Percentiles rank a stretch among this genome's conserved stretches.
Conservation (phyloP, 371 early-diverging fungal species). For the Mucor racemosus region DNA sequence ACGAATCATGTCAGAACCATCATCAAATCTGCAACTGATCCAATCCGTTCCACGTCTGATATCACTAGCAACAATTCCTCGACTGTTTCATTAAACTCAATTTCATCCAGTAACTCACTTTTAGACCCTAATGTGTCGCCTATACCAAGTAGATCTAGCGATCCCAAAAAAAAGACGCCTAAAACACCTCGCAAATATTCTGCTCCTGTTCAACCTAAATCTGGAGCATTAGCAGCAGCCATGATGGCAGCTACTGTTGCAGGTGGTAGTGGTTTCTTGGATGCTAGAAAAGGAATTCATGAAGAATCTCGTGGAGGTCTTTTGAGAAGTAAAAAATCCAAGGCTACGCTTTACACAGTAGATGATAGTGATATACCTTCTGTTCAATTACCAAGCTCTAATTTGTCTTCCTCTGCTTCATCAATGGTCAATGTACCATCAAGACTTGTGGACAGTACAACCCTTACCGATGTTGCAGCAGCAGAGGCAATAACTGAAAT, state of each 20-base stretch:
- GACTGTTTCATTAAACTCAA: slow-evolving; percentile 5
- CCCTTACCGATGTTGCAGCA: neutral
- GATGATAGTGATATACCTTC: neutral
- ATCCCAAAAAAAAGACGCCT: slow-evolving; percentile 33
- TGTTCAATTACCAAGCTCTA: slow-evolving; percentile 11
- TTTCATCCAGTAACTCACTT: neutral
- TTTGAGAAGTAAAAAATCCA: slow-evolving; percentile 19
- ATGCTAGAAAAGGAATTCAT: slow-evolving; percentile 31
- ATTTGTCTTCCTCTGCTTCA: neutral
- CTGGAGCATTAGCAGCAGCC: slow-evolving; percentile 55
- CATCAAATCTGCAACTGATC: slow-evolving; percentile 32
- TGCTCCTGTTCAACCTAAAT: slow-evolving; percentile 40
- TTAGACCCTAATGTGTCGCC: neutral
- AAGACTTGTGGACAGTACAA: slow-evolving; percentile 6
- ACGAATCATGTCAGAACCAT: slow-evolving; percentile 37
- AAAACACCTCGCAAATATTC: slow-evolving; percentile 42
- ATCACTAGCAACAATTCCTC: slow-evolving; percentile 13
- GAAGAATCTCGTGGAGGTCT: slow-evolving; percentile 20
- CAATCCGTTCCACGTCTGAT: slow-evolving; percentile 23
- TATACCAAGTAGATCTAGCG: slow-evolving; percentile 11
- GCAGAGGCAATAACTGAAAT: neutral
- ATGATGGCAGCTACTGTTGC: slow-evolving; percentile 60
- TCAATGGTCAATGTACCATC: slow-evolving; percentile 15
- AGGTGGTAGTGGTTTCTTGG: slow-evolving; percentile 50
- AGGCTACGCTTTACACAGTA: neutral